These are phyloP conservation scores for Eucommia ulmoides DNA, from an alignment of 257 asterid genomes.

Conservation along the genomic window DNA sequence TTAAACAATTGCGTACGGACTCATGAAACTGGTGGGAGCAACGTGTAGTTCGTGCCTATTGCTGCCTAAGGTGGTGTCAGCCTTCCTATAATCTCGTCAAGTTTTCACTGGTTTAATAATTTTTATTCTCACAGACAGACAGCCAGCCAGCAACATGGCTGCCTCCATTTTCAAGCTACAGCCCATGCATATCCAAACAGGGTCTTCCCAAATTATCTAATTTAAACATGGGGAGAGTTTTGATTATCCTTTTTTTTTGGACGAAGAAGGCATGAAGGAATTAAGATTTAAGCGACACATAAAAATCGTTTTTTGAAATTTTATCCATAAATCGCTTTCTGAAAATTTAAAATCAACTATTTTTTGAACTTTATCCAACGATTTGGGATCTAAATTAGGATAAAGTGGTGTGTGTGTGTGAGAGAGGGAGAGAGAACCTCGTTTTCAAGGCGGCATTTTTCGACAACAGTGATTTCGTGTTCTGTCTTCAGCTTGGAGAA, in stretches of 20 bases:
- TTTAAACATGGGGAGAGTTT: background rate
- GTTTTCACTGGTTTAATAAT: background rate
- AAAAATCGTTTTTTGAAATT: too few species aligned
- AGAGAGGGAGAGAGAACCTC: conserved; percentile 24
- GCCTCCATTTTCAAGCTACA: background rate
- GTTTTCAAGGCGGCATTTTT: conserved; percentile 63
- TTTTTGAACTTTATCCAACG: background rate
- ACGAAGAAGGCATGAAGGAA: background rate
- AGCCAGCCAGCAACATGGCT: background rate
- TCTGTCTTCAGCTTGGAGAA: conserved; percentile 36
- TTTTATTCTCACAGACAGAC: background rate
- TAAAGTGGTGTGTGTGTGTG: background rate
- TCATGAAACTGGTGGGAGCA: background rate
- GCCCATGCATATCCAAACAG: background rate
- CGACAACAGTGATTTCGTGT: conserved; percentile 36
- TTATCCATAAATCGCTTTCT: background rate
- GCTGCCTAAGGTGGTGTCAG: too few species aligned
- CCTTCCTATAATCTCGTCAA: background rate
- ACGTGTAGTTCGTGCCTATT: background rate
- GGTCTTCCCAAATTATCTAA: background rate
- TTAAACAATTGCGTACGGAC: background rate
- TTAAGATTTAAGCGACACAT: background rate
- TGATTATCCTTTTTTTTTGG: background rate
- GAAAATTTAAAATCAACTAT: too few species aligned
- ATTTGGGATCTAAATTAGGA: background rate